Evolutionary conservation across 495 filamentous ascomycete genomes (phyloP), one percentile per base, ranked within the genome.

Genomic region (Cetradonia linearis): DNA sequence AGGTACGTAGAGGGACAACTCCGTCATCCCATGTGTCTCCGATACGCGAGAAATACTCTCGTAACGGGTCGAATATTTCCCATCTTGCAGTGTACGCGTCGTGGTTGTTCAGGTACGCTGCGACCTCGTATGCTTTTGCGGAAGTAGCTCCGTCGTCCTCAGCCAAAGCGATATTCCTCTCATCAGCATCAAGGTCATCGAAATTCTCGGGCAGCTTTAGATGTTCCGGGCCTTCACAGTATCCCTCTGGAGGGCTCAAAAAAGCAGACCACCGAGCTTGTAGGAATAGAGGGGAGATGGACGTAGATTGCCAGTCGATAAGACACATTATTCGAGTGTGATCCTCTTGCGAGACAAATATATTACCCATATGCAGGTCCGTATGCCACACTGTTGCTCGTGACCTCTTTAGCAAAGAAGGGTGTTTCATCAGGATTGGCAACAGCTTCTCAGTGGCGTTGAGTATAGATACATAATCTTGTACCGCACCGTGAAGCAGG

Each of bases 291-390:
- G 66, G 70, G 11, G 67, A 61, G 10, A 72, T 59, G 0, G 62
- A 66, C 27, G 62, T 63, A 27, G 67, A 69, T 60, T 74, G 69
- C 46, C 66, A 66, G 54, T 73, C 71, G 52, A 73, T 71, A 9
- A 72, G 30, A 23, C 66, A 67, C 44, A 65, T 56, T 55, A 73
- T 72, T 55, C 48, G 64, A 34, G 63, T 66, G 23, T 40, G 50
- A 10, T 72, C 64, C 20, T 68, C 53, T 2, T 66, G 58, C 11
- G 58, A 53, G 37, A 71, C 69, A 56, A 63, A 73, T 20, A 74
- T 72, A 52, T 74, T 74, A 46, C 70, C 72, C 67, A 70, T 70
- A 36, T 73, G 64, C 38, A 73, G 67, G 63, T 74, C 72, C n/a
- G 70, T 70, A 50, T 74, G 68, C 68, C 69, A 73, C 38, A 74